Conservation (phyloP, 306 rosid genomes). For the Chamaecrista fasciculata region DNA sequence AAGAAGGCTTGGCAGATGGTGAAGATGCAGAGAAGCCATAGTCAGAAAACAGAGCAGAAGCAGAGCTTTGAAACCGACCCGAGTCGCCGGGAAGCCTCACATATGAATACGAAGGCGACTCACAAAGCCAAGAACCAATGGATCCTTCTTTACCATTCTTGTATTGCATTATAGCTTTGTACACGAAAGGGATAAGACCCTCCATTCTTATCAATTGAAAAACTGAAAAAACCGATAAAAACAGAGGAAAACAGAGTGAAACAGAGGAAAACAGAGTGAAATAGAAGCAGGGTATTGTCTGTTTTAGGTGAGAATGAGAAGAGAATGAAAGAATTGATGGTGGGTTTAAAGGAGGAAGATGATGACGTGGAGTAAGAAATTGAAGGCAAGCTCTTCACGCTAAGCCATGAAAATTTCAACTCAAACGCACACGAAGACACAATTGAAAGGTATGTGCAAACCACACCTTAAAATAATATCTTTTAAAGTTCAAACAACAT, state of each 20-base stretch:
- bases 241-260: constrained; percentile 26
- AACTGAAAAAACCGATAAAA: background rate
- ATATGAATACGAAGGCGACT: constrained; percentile 66
- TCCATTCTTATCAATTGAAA: constrained; percentile 45
- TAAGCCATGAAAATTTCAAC: constrained; percentile 44
- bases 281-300: background rate
- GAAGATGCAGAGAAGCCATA: constrained; percentile 34
- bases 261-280: background rate
- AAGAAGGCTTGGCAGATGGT: constrained; percentile 27
- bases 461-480: constrained; percentile 31
- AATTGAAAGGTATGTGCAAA: constrained; percentile 49
- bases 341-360: constrained; percentile 40
- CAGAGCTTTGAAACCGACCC: constrained; percentile 38
- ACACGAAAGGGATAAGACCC: constrained; percentile 88
- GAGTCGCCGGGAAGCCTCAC: constrained; percentile 57
- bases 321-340: constrained; percentile 11
- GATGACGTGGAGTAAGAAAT: constrained; percentile 60
- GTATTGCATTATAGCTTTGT: constrained; percentile 74
- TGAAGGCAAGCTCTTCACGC: constrained; percentile 68
- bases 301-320: constrained; percentile 29
- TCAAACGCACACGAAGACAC: constrained; percentile 45
- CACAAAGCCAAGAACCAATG: constrained; percentile 61
- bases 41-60: constrained; percentile 29
- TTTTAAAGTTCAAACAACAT: constrained; percentile 23
- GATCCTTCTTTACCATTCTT: constrained; percentile 50